Conservation (phyloP, 2,329 filamentous ascomycete species). For the Aspergillus felis region DNA sequence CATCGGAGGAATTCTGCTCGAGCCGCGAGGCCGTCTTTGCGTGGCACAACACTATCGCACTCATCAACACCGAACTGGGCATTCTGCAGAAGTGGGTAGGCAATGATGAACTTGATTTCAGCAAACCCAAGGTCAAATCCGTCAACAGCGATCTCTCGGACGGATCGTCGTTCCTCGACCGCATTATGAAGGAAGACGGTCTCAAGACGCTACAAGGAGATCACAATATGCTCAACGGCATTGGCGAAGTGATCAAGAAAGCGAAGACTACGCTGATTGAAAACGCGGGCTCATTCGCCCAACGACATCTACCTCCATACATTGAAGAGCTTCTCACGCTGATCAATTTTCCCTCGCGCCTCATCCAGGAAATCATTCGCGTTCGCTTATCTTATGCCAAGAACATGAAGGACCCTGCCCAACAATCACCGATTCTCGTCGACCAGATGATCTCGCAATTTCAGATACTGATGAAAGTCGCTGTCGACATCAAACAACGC, state of each 20-base stretch:
- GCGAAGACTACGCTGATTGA: constrained; percentile 86
- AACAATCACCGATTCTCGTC: constrained; percentile 88
- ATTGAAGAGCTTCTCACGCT: constrained; percentile 93
- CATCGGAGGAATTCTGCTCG: constrained; percentile 71
- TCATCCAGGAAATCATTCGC: constrained; percentile 95
- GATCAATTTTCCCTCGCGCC: constrained; percentile 92
- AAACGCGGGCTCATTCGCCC: constrained; percentile 78
- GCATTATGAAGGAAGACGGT: constrained; percentile 92
- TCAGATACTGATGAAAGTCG: constrained; percentile 84
- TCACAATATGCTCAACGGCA: constrained; percentile 77
- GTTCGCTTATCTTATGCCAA: constrained; percentile 86
- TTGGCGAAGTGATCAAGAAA: constrained; percentile 84
- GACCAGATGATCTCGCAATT: constrained; percentile 98
- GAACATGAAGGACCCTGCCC: constrained; percentile 91
- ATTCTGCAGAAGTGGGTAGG: constrained; percentile 96
- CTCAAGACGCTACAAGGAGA: constrained; percentile 82
- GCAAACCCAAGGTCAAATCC: constrained; percentile 66
- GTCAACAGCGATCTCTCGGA: constrained; percentile 72
- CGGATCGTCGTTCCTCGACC: constrained; percentile 89
- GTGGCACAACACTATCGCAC: constrained; percentile 94
- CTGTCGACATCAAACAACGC: constrained; percentile 86
- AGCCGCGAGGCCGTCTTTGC: constrained; percentile 86
- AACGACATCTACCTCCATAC: constrained; percentile 88
- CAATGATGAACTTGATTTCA: constrained; percentile 91
- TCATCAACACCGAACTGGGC: constrained; percentile 90